Evolutionary conservation across 441 rosid genomes (phyloP).

Genomic region (Mallotus repandus): DNA sequence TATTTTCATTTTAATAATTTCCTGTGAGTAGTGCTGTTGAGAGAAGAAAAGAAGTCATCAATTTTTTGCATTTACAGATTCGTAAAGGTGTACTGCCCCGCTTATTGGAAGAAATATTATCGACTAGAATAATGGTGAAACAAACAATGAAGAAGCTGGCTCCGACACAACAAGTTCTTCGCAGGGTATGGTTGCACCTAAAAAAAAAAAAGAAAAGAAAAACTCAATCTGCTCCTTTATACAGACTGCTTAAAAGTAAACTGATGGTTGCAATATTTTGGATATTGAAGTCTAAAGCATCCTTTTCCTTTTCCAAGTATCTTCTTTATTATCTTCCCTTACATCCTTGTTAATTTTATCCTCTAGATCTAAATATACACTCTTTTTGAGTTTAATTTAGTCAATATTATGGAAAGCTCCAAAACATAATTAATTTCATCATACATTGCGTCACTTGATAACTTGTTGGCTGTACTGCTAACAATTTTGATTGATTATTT

Average conservation of each 20-base stretch:
- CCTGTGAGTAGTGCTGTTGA: background rate
- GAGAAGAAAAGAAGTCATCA: background rate
- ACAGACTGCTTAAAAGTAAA: background rate
- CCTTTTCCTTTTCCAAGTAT: background rate
- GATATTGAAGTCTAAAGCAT: background rate
- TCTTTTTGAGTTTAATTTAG: conserved; percentile 1
- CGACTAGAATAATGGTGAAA: conserved; percentile 96
- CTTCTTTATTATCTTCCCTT: background rate
- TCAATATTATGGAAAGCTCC: background rate
- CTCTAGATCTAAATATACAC: background rate
- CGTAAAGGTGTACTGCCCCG: conserved; percentile 87
- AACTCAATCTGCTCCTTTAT: too few relatives aligned
- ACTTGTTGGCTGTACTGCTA: conserved; percentile 1
- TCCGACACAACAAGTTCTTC: conserved; percentile 78
- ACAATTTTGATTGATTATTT: conserved; percentile 12
- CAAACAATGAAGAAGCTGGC: conserved; percentile 86
- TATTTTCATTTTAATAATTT: conserved; percentile 1
- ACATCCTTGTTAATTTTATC: background rate
- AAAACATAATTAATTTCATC: background rate
- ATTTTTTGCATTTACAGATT: conserved; percentile 44
- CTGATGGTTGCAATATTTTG: background rate
- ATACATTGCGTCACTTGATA: background rate
- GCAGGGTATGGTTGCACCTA: conserved; percentile 56
- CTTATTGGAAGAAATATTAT: conserved; percentile 88
- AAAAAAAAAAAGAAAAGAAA: too few relatives aligned